Evolutionary conservation across 768 basidiomycete species (phyloP), one percentile per base, ranked within the genome.

Genomic region (Amanita phalloides): DNA sequence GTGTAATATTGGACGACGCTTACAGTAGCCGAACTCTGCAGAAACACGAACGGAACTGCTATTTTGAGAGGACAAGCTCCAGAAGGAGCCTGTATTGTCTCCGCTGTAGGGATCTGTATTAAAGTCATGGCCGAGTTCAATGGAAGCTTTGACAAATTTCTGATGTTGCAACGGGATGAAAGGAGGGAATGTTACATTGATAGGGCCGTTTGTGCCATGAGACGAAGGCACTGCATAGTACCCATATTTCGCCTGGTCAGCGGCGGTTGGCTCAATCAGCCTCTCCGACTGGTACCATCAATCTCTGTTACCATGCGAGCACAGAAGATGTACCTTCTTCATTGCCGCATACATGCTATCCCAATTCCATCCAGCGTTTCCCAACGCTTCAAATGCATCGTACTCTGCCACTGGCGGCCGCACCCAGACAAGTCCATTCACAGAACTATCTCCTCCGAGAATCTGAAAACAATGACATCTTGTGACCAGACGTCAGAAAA

Each of bases 371-470:
- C 56, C 57, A 11, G 45, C 9, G 42, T 58, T 60, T 28, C 53
- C 55, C 42, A 60, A 47, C 9, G 26, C 37, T 46, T 58, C 55
- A 20, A 53, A 45, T 1, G 52, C 54, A 42, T 60, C 54, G 42
- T 48, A 55, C 37, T 60, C 57, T 33, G 55, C 39, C 33, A 53
- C 53, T 37, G 61, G 49, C 5, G 66, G 67, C 6, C 68, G 61
- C 38, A 61, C 62, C 64, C 68, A 71, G 25, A 65, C 62, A 14
- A 64, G 58, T 37, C 68, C 69, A 47, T 71, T 71, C 33, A 70
- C 63, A 8, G 70, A 65, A 26, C 58, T 59, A 17, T 60, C 61
- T 6, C 70, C 70, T 26, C 70, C 68, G 11, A 71, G 62, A n/a
- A 68, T 60, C 64, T 67, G 43, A 9, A 10, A 49, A n/a, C 30